phyloP scores from a whole-genome alignment of 1,284 basidiomycete genomes.

The Apiotrichum veenhuisii region DNA sequence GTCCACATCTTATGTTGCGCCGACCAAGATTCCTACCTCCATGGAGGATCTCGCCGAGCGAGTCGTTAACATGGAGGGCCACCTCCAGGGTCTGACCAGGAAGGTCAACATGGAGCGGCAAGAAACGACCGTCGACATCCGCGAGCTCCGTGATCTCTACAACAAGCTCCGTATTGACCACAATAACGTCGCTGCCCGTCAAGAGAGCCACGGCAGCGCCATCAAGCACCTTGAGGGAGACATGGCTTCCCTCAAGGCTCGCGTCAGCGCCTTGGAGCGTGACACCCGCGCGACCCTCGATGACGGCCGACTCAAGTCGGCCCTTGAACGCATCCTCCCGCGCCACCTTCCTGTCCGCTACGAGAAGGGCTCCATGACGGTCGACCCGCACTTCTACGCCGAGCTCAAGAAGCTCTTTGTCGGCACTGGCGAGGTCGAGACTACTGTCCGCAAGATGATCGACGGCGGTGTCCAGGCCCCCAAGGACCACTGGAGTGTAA shows the following conservation, averaged over 20 bases:
- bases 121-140: constrained; percentile 48
- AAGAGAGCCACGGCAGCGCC: not conserved
- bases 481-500: constrained; percentile 16
- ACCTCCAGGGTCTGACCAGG: constrained; percentile 14
- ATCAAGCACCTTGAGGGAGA: constrained; percentile 20
- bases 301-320: constrained; percentile 39
- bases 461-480: constrained; percentile 5
- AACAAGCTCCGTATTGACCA: constrained; percentile 6
- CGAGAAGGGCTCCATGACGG: constrained; percentile 42
- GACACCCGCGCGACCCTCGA: constrained; percentile 49
- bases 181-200: not conserved
- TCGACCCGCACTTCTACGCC: constrained; percentile 53
- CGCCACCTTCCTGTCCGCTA: constrained; percentile 48
- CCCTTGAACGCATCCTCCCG: constrained; percentile 50
- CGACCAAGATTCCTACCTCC: not conserved
- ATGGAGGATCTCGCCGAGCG: constrained; percentile 9
- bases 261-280: constrained; percentile 63
- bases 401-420: constrained; percentile 52
- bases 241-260: constrained; percentile 39
- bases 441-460: constrained; percentile 13
- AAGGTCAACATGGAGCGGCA: constrained; percentile 21
- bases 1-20: not conserved
- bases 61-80: not conserved
- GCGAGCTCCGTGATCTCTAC: constrained; percentile 56
- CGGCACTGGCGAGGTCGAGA: constrained; percentile 35